Evolutionary conservation across 345 rosid species (phyloP), one percentile per base, ranked within the genome.

Genomic region (Cardiospermum halicacabum): DNA sequence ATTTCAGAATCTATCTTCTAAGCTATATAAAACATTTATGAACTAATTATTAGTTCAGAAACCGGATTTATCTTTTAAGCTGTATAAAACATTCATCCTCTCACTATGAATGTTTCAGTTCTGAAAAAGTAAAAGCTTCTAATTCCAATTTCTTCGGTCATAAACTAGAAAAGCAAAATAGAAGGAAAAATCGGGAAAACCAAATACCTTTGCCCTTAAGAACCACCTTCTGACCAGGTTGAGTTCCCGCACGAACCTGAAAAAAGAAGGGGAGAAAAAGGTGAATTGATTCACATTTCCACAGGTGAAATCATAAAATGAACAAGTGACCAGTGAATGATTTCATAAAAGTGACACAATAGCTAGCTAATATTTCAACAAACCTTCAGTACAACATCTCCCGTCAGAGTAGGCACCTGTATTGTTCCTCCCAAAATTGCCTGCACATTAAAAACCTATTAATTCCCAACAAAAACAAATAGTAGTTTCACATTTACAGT

Each of bases 161-260:
- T n/a, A n/a, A 58, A 54, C 12, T 18, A 36, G 10, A 54, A n/a
- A n/a, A 49, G 19, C 56, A 55, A 36, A 51, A 13, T 25, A 3
- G 28, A 47, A 53, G 57, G 30, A 58, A 42, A 7, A 16, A 31
- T 4, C 42, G 15, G 22, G 36, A 10, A 40, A 48, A 16, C n/a
- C n/a, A n/a, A n/a, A 76, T 62, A 95, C 99, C 99, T 81, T 95
- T 95, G 79, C 73, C 86, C 86, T 94, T 89, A 65, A 94, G 76
- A 59, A 91, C 99, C 36, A 94, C 99, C 80, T 95, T 95, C 73
- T 95, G 99, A 67, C 99, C 96, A 61, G 97, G 96, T 73, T 95
- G 99, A 62, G 96, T 87, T 64, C 99, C 99, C 60, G 97, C 79
- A 18, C 96, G 92, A 63, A 95, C 93, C 98, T 93, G 80, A 63